A percentile compares a stretch with the other conserved stretches of the same genome.
phyloP scores from a whole-genome alignment of 2,329 filamentous ascomycete species.

The Hypoxylon sp. region DNA sequence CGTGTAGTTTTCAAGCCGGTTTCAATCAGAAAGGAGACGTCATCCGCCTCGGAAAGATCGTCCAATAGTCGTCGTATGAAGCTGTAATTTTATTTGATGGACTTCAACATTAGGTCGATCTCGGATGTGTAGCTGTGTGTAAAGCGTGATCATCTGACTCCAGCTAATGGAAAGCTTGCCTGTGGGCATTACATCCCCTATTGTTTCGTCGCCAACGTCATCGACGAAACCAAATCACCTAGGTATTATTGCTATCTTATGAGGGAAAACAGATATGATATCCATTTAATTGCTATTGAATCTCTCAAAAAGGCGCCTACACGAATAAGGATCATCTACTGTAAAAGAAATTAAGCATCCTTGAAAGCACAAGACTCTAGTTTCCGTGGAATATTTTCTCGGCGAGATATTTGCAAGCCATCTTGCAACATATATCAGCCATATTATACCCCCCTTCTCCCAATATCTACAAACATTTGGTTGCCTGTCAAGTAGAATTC shows the following conservation, averaged over 20 bases:
- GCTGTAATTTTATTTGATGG: not conserved
- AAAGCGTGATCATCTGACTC: constrained; percentile 1
- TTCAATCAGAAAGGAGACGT: not conserved
- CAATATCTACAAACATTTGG: constrained; percentile 13
- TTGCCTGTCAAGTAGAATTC: constrained; percentile 12
- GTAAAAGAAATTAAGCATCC: constrained; percentile 3
- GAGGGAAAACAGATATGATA: not conserved
- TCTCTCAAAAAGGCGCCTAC: not conserved
- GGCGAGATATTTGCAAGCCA: constrained; percentile 23
- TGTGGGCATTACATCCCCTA: not conserved
- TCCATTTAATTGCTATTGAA: not conserved
- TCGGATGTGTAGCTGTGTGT: not conserved
- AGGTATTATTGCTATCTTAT: not conserved
- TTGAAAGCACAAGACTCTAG: constrained; percentile 16
- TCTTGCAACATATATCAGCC: constrained; percentile 36
- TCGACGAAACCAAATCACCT: not conserved
- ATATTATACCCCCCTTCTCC: constrained; percentile 32
- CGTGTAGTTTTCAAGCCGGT: not conserved
- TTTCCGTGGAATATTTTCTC: constrained; percentile 13
- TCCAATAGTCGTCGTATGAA: not conserved
- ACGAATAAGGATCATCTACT: constrained; percentile 1
- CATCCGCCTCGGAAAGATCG: not conserved
- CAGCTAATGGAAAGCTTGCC: not conserved
- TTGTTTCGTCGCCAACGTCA: not conserved
- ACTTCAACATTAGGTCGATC: not conserved